phyloP scores from a whole-genome alignment of 495 filamentous ascomycete genomes.

The Pseudoneurospora amorphoporcata region DNA sequence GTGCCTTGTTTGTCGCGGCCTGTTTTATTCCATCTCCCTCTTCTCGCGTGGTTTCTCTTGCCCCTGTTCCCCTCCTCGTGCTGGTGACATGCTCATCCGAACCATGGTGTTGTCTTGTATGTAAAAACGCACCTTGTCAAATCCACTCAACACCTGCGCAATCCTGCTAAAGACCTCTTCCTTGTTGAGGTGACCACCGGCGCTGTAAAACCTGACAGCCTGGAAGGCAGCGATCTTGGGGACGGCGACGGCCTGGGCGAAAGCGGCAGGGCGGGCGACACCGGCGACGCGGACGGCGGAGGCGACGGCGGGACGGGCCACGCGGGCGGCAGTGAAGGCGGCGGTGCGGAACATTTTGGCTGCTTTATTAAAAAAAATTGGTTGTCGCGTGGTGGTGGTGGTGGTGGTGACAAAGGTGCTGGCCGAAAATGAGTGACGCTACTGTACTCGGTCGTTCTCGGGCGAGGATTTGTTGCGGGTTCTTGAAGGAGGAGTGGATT shows the following conservation, averaged over 20 bases:
- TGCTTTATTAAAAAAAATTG: neutral
- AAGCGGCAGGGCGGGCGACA: neutral
- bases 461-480: constrained; percentile 8
- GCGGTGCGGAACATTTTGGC: constrained; percentile 75
- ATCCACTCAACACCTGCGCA: constrained; percentile 80
- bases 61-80: too few relatives aligned
- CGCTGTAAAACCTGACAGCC: constrained; percentile 74
- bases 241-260: constrained; percentile 38
- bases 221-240: constrained; percentile 43
- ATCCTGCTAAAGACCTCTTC: constrained; percentile 86
- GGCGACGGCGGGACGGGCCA: constrained; percentile 41
- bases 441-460: constrained; percentile 3
- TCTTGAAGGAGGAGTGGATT: constrained; percentile 4
- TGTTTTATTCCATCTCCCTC: neutral
- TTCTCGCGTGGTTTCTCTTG: neutral
- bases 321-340: constrained; percentile 48
- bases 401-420: neutral
- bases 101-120: neutral
- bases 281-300: constrained; percentile 27
- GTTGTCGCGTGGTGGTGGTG: neutral
- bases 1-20: too few relatives aligned
- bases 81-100: too few relatives aligned
- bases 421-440: neutral
- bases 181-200: constrained; percentile 63
- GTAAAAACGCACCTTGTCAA: constrained; percentile 75